Base-by-base conservation (phyloP, 208 protist species). In the Acanthamoeba lenticulata region DNA sequence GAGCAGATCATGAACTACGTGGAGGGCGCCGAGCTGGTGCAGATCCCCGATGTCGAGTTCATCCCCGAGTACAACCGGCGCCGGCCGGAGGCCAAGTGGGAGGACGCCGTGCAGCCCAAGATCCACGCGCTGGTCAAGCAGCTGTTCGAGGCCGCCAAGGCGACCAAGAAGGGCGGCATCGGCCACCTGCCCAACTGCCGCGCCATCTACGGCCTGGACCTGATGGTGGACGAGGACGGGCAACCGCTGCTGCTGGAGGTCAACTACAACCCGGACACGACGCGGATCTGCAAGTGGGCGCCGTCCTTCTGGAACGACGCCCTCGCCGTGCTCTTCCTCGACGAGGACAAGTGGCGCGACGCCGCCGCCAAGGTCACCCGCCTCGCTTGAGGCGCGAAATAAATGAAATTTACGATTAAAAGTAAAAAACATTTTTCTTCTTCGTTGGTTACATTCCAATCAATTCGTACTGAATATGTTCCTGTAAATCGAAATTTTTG, bases 81-180 rank as follows among this genome's bases (percentile, higher is more conserved):
- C 19, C 19, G 11, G 79, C 79, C 79, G 19, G 36, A 89, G 17
- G 49, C 79, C 79, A 32, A 17, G 27, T 89, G 79, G 79, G n/a
- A 89, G 44, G 79, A 89, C n/a, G 44, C 49, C 44, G 79, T 89
- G 44, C 79, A 89, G 79, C 79, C 79, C 79, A 89, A 89, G 79
- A 57, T 89, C n/a, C 79, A 89, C 79, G n/a, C 49, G 29, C 79
- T 89, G 21, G 40, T 89, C 79, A 7, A 34, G 2, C 49, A 52
- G 42, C 40, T 89, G 38, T 89, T 89, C 79, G n/a, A 89, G 36
- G 42, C 79, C 15, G 79, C 79, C 79, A 52, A 65, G 45, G 24
- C 6, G 15, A 62, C 79, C 79, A 52, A 57, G 24, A 65, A 52
- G n/a, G n/a, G n/a, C 21, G 79, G 79, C 45, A 89, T 89, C 27